Evolutionary conservation across 129 eudicot genomes (phyloP).

Genomic region (Flaveria linearis): DNA sequence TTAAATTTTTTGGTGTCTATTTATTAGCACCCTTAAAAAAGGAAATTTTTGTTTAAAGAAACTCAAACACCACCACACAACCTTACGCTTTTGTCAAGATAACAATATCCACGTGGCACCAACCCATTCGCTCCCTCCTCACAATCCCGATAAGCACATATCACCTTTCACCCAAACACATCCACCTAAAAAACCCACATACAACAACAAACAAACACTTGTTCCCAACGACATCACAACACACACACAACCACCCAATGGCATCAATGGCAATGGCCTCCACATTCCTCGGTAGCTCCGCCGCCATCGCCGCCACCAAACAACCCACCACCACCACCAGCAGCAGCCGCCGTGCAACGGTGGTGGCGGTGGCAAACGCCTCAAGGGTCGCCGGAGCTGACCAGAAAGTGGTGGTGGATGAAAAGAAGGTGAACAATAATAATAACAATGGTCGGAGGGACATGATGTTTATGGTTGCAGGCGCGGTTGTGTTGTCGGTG

Average conservation of each 20-base stretch:
- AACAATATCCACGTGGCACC: slow-evolving; percentile 50
- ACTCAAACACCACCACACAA: too few relatives aligned
- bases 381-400: slow-evolving; percentile 35
- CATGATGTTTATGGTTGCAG: slow-evolving; percentile 67
- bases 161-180: slow-evolving; percentile 29
- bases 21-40: too few relatives aligned
- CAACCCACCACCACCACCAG: slow-evolving; percentile 35
- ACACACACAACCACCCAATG: not conserved
- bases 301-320: slow-evolving; percentile 35
- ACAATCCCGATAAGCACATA: slow-evolving; percentile 49
- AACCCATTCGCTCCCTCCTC: slow-evolving; percentile 39
- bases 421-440: slow-evolving; percentile 30
- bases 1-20: too few relatives aligned
- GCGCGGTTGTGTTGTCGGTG: slow-evolving; percentile 57
- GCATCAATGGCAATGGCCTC: slow-evolving; percentile 68
- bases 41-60: too few relatives aligned
- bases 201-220: not conserved
- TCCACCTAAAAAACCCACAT: slow-evolving; percentile 1
- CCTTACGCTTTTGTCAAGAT: slow-evolving; percentile 32
- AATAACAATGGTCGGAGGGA: slow-evolving; percentile 56
- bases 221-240: not conserved
- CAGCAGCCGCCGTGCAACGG: slow-evolving; percentile 43
- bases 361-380: slow-evolving; percentile 51
- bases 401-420: slow-evolving; percentile 24
- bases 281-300: slow-evolving; percentile 64